Conservation (phyloP, 1,139 yeast genomes). For the Suhomyces terraborum region DNA sequence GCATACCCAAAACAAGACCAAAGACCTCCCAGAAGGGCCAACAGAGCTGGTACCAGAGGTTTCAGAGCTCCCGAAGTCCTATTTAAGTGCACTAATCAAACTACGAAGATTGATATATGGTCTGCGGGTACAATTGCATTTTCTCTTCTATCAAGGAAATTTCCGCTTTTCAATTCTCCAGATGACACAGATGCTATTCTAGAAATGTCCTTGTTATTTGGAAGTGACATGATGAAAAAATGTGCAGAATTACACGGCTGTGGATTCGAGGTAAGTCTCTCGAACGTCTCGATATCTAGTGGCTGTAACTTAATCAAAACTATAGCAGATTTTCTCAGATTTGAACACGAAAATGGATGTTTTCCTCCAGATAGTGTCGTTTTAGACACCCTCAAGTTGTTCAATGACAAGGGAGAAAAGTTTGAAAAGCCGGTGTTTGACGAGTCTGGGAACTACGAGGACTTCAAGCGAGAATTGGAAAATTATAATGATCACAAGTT, state of each 20-base stretch:
- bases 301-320: constrained; percentile 39
- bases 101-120: constrained; percentile 85
- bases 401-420: constrained; percentile 29
- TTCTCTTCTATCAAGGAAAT: constrained; percentile 69
- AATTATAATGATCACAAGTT: constrained; percentile 42
- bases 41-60: constrained; percentile 97
- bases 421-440: constrained; percentile 27
- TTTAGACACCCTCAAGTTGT: constrained; percentile 38
- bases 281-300: constrained; percentile 20
- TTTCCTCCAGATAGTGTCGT: constrained; percentile 45
- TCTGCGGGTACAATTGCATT: constrained; percentile 86
- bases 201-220: constrained; percentile 84
- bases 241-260: constrained; percentile 88
- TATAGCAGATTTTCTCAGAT: constrained; percentile 31
- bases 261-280: constrained; percentile 68
- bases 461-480: constrained; percentile 24
- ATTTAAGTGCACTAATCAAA: constrained; percentile 83
- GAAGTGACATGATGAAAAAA: constrained; percentile 67
- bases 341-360: constrained; percentile 38
- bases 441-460: constrained; percentile 18
- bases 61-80: constrained; percentile 94
- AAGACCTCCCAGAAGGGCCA: constrained; percentile 88
- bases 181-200: constrained; percentile 91
- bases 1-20: constrained; percentile 83
- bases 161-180: constrained; percentile 82